These are phyloP conservation scores for Inosperma sp. DNA, from an alignment of 768 basidiomycete species.

Conservation along the genomic window DNA sequence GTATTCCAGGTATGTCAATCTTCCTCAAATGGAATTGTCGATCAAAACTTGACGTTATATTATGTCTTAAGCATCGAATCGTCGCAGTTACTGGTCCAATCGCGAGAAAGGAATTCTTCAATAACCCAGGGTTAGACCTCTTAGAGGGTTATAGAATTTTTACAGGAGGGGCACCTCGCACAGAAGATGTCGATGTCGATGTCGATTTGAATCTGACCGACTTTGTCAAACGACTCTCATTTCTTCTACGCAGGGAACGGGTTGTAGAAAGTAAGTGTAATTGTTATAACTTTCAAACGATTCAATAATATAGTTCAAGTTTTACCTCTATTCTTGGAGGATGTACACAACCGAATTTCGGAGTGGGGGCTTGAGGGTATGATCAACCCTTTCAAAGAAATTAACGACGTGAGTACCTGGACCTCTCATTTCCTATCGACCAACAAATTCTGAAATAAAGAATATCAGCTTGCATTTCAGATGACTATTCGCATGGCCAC, in stretches of 20 bases:
- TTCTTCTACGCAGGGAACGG: constrained; percentile 13
- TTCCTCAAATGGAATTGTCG: too few species aligned
- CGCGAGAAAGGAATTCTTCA: constrained; percentile 28
- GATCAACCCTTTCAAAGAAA: constrained; percentile 25
- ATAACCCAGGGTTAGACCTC: constrained; percentile 25
- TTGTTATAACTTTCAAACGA: background rate
- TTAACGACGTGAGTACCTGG: constrained; percentile 23
- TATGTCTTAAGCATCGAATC: constrained; percentile 17
- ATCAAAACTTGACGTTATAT: constrained; percentile 19
- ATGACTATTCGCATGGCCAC: constrained; percentile 30
- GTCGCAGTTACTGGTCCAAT: too few species aligned
- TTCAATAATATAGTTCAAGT: background rate
- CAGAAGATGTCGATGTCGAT: constrained; percentile 21
- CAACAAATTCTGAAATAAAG: background rate
- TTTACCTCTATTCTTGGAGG: constrained; percentile 22
- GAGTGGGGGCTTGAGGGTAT: constrained; percentile 22
- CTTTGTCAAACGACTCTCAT: constrained; percentile 9
- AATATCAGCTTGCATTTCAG: constrained; percentile 25
- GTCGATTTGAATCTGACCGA: constrained; percentile 16
- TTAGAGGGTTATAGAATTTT: constrained; percentile 32
- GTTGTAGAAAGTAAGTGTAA: constrained; percentile 12
- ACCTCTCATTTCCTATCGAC: background rate
- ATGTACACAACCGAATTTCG: too few species aligned
- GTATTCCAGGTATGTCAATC: constrained; percentile 26
- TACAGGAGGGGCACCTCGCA: constrained; percentile 25